phyloP scores from a whole-genome alignment of 225 moss, liverwort and hornwort genomes.

The Physcomitrellopsis africana region DNA sequence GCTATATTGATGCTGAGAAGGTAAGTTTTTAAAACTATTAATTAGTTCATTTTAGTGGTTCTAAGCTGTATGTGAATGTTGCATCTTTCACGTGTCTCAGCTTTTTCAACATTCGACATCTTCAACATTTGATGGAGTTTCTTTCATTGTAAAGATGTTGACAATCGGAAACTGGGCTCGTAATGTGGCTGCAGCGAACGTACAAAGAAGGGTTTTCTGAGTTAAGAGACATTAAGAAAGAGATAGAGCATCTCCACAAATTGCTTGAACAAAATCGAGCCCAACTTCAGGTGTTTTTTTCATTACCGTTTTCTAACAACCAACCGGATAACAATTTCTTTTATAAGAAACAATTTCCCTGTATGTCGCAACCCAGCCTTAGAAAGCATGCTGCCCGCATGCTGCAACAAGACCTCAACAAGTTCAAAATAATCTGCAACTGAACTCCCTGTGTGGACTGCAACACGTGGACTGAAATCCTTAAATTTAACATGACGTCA shows the following conservation, averaged over 20 bases:
- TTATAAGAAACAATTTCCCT: background rate
- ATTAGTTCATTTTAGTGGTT: background rate
- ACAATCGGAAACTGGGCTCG: background rate
- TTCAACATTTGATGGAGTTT: background rate
- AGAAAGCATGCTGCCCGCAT: background rate
- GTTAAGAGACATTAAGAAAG: conserved; percentile 61
- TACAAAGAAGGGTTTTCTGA: conserved; percentile 66
- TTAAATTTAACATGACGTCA: background rate
- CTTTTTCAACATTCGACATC: background rate
- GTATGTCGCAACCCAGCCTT: accelerated
- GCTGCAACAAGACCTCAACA: background rate
- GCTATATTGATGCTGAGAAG: conserved; percentile 65
- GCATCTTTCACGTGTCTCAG: background rate
- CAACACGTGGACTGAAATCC: background rate
- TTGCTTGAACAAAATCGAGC: conserved; percentile 60
- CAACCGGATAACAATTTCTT: no score
- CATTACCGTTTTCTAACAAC: background rate
- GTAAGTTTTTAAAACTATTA: conserved; percentile 13
- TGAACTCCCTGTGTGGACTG: no score
- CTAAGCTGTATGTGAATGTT: background rate
- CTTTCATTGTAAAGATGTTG: background rate
- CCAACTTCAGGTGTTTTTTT: conserved; percentile 49
- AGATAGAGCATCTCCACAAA: conserved; percentile 62
- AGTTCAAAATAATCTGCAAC: background rate
- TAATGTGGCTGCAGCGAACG: conserved; percentile 26